Evolutionary conservation across 495 filamentous ascomycete species (phyloP).

Genomic region (Aspergillus baeticus): DNA sequence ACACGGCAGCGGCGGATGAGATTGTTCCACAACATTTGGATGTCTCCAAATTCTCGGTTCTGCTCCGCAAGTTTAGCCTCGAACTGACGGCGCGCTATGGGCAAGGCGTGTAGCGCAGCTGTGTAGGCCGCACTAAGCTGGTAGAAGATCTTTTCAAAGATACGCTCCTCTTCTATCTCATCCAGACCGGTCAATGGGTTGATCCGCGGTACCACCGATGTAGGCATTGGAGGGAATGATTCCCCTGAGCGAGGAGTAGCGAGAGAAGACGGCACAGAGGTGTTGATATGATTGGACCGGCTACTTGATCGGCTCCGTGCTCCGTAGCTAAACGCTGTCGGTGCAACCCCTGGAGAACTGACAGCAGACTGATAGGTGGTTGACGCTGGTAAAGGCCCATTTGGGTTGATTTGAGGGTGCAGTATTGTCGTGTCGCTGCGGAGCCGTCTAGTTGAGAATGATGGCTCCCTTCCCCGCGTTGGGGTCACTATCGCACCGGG

Average conservation of each 20-base stretch:
- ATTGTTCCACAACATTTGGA: slow-evolving; percentile 65
- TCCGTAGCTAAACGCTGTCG: slow-evolving; percentile 34
- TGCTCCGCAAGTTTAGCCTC: slow-evolving; percentile 43
- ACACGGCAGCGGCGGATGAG: slow-evolving; percentile 63
- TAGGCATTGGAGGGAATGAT: slow-evolving; percentile 64
- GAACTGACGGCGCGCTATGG: slow-evolving; percentile 63
- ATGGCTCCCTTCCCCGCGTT: slow-evolving; percentile 50
- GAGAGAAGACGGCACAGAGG: slow-evolving; percentile 45
- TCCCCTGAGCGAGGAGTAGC: slow-evolving; percentile 77
- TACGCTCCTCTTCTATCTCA: slow-evolving; percentile 71
- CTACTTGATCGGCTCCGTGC: slow-evolving; percentile 53
- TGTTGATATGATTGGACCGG: slow-evolving; percentile 46
- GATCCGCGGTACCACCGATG: slow-evolving; percentile 35
- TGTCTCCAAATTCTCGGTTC: slow-evolving; percentile 45
- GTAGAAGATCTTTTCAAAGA: slow-evolving; percentile 78
- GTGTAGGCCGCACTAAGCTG: slow-evolving; percentile 67
- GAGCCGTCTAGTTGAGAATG: slow-evolving; percentile 46
- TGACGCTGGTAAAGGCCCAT: slow-evolving; percentile 25
- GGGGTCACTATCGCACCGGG: slow-evolving; percentile 59
- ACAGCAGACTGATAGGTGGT: slow-evolving; percentile 26
- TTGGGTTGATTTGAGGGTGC: slow-evolving; percentile 45
- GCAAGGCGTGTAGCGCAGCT: slow-evolving; percentile 63
- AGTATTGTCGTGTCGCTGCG: slow-evolving; percentile 65
- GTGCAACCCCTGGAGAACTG: slow-evolving; percentile 36
- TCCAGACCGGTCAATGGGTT: slow-evolving; percentile 55